Evolutionary conservation across 1,139 yeast species (phyloP), one percentile per base, ranked within the genome.

Genomic region (Zygosaccharomyces sapae): DNA sequence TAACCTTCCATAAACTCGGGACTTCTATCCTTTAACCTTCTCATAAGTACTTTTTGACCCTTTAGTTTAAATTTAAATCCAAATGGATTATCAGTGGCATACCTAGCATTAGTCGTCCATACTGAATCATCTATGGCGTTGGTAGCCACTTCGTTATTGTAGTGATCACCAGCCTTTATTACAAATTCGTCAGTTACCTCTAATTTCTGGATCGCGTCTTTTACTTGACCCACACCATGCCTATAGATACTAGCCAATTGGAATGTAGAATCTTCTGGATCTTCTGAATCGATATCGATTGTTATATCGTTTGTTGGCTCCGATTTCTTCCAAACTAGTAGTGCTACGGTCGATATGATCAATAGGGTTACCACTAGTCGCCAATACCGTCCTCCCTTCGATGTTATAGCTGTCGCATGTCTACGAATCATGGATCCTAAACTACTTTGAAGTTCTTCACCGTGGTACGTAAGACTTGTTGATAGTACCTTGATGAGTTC

Each of bases 1-100:
- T 82, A 84, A 1, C 83, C 73, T 57, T 85, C 90, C 45, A 86
- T 70, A 55, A 75, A 77, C 36, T 76, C 80, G 0, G 90, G 89
- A 34, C 75, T 71, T 37, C 94, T 72, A 44, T 82, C 75, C 19
- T 66, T 68, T 50, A 86, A 63, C 49, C 95, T 68, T 25, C 69
- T 70, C 27, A 79, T 71, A 20, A 56, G 38, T 24, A 61, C 55
- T 0, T 38, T 38, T 2, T 53, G 44, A 1, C 58, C 37, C 1
- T 46, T 47, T 24, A 65, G 39, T 1, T 44, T 34, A 40, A 58
- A 62, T 18, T 46, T 44, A 40, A 50, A 56, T 10, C 40, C 46
- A 41, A 61, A 61, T 1, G 67, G 67, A 29, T 59, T 59, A 9
- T 53, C 47, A 2, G 59, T 57, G 4, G 48, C 42, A 29, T 48